Percentiles rank a stretch among this genome's conserved stretches.
These are phyloP conservation scores for Metschnikowia cubensis DNA, from an alignment of 805 yeast species.

Conservation along the genomic window DNA sequence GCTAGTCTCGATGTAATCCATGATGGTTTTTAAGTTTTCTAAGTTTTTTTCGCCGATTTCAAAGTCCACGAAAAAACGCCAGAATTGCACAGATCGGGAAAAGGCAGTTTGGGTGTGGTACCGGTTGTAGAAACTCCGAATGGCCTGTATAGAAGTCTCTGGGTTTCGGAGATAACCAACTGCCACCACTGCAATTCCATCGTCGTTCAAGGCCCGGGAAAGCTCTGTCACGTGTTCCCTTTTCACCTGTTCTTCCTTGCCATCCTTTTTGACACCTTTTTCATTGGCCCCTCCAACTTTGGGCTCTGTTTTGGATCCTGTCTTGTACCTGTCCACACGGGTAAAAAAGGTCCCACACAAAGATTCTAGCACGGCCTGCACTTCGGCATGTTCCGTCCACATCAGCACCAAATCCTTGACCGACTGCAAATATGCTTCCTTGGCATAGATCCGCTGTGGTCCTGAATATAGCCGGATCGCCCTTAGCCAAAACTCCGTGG, in stretches of 20 bases:
- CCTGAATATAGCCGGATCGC: constrained; percentile 25
- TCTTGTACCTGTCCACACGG: constrained; percentile 17
- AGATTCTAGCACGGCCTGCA: constrained; percentile 16
- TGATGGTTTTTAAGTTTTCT: constrained; percentile 41
- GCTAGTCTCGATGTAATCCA: constrained; percentile 41
- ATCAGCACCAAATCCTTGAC: constrained; percentile 6
- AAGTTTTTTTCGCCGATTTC: constrained; percentile 44
- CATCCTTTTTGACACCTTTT: not conserved
- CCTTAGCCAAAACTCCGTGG: constrained; percentile 27
- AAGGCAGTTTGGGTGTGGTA: constrained; percentile 28
- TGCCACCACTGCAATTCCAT: constrained; percentile 33
- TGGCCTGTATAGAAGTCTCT: constrained; percentile 15
- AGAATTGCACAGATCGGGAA: constrained; percentile 44
- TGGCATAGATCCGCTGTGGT: constrained; percentile 11
- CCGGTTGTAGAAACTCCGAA: constrained; percentile 29
- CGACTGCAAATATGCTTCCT: constrained; percentile 18
- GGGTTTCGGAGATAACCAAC: constrained; percentile 26
- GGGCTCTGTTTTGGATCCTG: not conserved
- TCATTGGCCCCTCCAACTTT: not conserved
- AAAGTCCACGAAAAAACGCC: constrained; percentile 55
- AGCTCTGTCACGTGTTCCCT: constrained; percentile 13
- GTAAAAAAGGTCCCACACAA: constrained; percentile 15
- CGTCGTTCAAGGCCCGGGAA: constrained; percentile 35
- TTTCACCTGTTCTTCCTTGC: not conserved
- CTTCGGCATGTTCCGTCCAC: constrained; percentile 16